Evolutionary conservation across 192 early-diverging fungal species (phyloP), one percentile per base, ranked within the genome.

Genomic region (Kickxella alabastrina): DNA sequence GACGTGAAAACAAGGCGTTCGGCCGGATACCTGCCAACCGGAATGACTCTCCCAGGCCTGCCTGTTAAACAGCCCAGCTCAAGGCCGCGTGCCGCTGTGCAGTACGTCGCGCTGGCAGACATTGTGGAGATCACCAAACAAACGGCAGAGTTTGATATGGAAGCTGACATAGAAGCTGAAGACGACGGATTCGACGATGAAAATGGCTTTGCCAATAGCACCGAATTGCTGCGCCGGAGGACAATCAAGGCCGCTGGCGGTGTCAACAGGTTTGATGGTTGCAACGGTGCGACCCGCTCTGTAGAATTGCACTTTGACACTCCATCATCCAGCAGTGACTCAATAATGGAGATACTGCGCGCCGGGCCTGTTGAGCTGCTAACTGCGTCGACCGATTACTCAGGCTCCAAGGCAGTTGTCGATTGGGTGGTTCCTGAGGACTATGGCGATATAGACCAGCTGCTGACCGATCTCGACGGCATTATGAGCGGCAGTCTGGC

Each of bases 401-500:
- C 69, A 25, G 69, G 69, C 15, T 73, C 69, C 34, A 73, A 73
- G 50, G 69, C 69, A 0, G 51, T 56, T 12, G 45, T 73, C 10
- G 62, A 61, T 7, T 43, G 59, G 29, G 54, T 73, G 7, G 54
- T 57, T 1, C 69, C 62, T 15, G 69, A 73, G 13, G 69, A 73
- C 54, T 73, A 73, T 24, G 63, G 69, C 32, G 69, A 73, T 35
- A 34, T 73, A 18, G 69, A 73, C 40, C 49, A 54, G 46, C 58
- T 73, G 10, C 54, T 73, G 22, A 48, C 26, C 8, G 69, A 73
- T 40, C 58, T 73, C 17, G 69, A 73, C 12, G 69, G 69, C 12
- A 73, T 73, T 10, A 73, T 65, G 59, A 60, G 34, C 36, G 69
- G 69, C 31, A 73, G 63, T 36, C 41, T 62, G 26, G 63, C 62